Conservation (phyloP, 495 filamentous ascomycete genomes). For the Neurospora intermedia region DNA sequence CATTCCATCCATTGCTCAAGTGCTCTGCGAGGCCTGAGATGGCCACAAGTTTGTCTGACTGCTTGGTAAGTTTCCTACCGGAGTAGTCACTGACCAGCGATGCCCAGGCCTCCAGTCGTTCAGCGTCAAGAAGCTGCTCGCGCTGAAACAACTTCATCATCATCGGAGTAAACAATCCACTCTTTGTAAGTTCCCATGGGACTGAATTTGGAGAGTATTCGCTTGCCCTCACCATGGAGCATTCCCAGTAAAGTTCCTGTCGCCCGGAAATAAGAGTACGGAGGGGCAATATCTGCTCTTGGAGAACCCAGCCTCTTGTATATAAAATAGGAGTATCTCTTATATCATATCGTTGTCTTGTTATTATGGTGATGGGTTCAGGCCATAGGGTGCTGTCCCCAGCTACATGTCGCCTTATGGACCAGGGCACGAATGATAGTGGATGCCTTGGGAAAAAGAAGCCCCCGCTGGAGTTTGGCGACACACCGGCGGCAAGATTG, state of each 20-base stretch:
- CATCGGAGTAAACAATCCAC: too few species aligned
- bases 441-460: not conserved
- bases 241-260: slow-evolving; percentile 11
- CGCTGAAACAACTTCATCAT: not conserved
- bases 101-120: not conserved
- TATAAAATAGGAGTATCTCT: too few species aligned
- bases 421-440: not conserved
- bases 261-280: slow-evolving; percentile 8
- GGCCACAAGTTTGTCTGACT: slow-evolving; percentile 7
- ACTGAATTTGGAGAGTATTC: slow-evolving; percentile 6
- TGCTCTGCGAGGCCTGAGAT: slow-evolving; percentile 3
- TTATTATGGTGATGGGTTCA: too few species aligned
- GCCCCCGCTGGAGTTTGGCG: not conserved
- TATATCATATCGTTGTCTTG: too few species aligned
- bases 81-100: slow-evolving; percentile 6
- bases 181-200: too few species aligned
- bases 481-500: not conserved
- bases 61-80: slow-evolving; percentile 5
- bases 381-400: too few species aligned
- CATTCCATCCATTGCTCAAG: not conserved
- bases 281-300: slow-evolving; percentile 13
- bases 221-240: not conserved
- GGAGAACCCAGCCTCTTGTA: slow-evolving; percentile 14
- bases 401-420: too few species aligned
- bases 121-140: not conserved